Evolutionary conservation across 1,139 yeast species (phyloP).

Genomic region (Hanseniaspora sp.): DNA sequence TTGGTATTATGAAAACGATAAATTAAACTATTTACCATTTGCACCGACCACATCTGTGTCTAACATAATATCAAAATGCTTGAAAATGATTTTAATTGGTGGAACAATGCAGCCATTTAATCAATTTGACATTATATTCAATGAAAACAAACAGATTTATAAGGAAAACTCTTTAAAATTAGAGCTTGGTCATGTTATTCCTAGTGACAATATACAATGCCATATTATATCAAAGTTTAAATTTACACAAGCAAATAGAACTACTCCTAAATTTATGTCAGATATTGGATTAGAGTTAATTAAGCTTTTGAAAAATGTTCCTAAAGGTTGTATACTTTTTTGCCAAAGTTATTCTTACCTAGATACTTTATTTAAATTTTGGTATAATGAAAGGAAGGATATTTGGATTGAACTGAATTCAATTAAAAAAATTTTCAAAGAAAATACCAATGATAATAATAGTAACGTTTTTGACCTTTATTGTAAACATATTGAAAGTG

Average conservation of each 20-base stretch:
- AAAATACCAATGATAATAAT: slow-evolving; percentile 38
- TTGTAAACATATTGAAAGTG: slow-evolving; percentile 31
- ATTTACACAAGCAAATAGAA: slow-evolving; percentile 60
- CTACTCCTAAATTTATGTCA: slow-evolving; percentile 36
- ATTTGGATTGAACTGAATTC: slow-evolving; percentile 31
- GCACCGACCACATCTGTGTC: slow-evolving; percentile 70
- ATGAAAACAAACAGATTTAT: slow-evolving; percentile 42
- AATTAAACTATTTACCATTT: slow-evolving; percentile 56
- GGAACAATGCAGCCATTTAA: slow-evolving; percentile 91
- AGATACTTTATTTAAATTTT: slow-evolving; percentile 37
- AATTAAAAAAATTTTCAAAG: slow-evolving; percentile 44
- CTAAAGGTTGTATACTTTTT: slow-evolving; percentile 69
- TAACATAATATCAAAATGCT: slow-evolving; percentile 53
- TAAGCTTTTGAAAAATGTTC: slow-evolving; percentile 39
- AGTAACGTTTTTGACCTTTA: slow-evolving; percentile 42
- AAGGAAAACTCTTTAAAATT: slow-evolving; percentile 40
- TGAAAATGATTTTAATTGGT: slow-evolving; percentile 74
- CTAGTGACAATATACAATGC: slow-evolving; percentile 54
- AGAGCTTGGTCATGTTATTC: slow-evolving; percentile 78
- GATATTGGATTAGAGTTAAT: slow-evolving; percentile 38
- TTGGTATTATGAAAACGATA: slow-evolving; percentile 44
- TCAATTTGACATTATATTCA: slow-evolving; percentile 38
- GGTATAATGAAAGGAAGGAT: slow-evolving; percentile 37
- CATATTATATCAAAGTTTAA: slow-evolving; percentile 45
- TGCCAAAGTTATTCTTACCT: slow-evolving; percentile 78